Percentiles rank a stretch among this genome's conserved stretches.
Conservation (phyloP, 2,329 filamentous ascomycete genomes). For the Calonectria pauciramosa region DNA sequence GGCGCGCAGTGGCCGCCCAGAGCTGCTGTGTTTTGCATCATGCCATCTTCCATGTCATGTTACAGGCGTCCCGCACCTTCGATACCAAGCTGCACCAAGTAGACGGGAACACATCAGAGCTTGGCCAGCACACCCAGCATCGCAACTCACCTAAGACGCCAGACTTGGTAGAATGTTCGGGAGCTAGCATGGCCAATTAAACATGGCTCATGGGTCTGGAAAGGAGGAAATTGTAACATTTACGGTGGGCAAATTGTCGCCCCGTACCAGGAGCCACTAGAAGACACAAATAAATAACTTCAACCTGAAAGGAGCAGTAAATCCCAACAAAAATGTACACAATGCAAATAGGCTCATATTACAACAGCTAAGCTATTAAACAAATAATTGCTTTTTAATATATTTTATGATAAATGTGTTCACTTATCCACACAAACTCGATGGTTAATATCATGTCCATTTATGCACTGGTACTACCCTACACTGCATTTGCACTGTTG, state of each 20-base stretch:
- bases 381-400: not conserved
- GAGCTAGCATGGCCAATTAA: not conserved
- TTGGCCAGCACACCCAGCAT: not conserved
- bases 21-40: not conserved
- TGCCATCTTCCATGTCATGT: not conserved
- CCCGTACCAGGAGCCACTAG: not conserved
- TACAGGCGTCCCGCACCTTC: not conserved
- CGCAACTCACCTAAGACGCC: not conserved
- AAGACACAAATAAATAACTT: not conserved
- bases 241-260: not conserved
- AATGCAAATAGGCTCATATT: not conserved
- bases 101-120: not conserved
- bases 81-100: not conserved
- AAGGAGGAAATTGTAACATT: not conserved
- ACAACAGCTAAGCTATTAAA: rapidly evolving
- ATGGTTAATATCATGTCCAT: not conserved
- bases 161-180: not conserved
- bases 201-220: not conserved
- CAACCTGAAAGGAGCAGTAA: not conserved
- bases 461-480: conserved; percentile 9
- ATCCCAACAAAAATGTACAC: not conserved
- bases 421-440: not conserved
- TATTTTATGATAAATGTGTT: not conserved
- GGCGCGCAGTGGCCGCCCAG: not conserved
- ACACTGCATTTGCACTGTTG: not conserved